phyloP scores from a whole-genome alignment of 1,139 yeast species.

The Hyphopichia fennica region DNA sequence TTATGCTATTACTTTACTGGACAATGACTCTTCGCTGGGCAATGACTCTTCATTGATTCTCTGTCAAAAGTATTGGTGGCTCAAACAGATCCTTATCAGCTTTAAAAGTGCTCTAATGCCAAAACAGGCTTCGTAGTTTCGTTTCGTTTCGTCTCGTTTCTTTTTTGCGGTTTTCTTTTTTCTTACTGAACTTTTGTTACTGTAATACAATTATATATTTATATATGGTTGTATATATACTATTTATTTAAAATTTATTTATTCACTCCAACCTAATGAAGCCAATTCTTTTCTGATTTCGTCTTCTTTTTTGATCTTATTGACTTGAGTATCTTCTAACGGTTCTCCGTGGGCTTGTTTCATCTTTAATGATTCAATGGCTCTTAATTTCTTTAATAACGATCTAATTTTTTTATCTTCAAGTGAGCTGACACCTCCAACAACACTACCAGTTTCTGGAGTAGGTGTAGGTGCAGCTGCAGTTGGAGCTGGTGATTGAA shows the following conservation, averaged over 20 bases:
- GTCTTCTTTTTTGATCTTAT: slow-evolving; percentile 85
- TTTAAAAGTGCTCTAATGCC: too few species aligned
- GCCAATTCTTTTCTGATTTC: slow-evolving; percentile 73
- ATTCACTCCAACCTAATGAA: slow-evolving; percentile 68
- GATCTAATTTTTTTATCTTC: slow-evolving; percentile 94
- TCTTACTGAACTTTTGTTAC: too few species aligned
- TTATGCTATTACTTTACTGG: too few species aligned
- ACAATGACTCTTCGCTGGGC: too few species aligned
- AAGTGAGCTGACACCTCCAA: slow-evolving; percentile 63
- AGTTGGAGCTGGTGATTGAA: slow-evolving; percentile 12
- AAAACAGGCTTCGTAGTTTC: too few species aligned
- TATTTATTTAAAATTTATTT: slow-evolving; percentile 1
- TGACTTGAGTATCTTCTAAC: slow-evolving; percentile 88
- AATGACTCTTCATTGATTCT: too few species aligned
- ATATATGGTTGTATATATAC: background rate
- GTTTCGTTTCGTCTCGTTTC: too few species aligned
- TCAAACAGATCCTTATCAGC: too few species aligned
- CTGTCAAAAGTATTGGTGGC: too few species aligned
- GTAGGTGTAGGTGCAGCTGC: slow-evolving; percentile 14
- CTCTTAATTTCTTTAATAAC: slow-evolving; percentile 86
- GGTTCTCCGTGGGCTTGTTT: slow-evolving; percentile 83
- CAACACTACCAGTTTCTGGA: slow-evolving; percentile 30
- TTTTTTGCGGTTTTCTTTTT: too few species aligned
- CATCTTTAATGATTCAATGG: slow-evolving; percentile 85
- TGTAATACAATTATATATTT: too few species aligned